Percentiles rank a stretch among this genome's conserved stretches.
phyloP scores from a whole-genome alignment of 202 grass and related monocot genomes.

The Miscanthus sacchariflorus region DNA sequence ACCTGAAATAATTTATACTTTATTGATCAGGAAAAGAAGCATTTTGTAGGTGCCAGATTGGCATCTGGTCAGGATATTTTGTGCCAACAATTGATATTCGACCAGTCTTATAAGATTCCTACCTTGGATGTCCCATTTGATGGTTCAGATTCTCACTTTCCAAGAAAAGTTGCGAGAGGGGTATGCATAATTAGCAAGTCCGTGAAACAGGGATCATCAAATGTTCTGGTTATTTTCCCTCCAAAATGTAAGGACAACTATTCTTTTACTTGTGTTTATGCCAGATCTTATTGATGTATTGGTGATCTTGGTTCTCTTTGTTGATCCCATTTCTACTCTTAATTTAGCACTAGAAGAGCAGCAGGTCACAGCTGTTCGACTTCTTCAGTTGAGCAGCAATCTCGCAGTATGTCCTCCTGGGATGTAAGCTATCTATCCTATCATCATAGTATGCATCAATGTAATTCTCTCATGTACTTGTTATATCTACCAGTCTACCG shows the following conservation, averaged over 20 bases:
- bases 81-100: conserved; percentile 80
- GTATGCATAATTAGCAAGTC: conserved; percentile 81
- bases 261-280: conserved; percentile 17
- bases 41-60: conserved; percentile 75
- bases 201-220: conserved; percentile 65
- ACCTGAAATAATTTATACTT: conserved; percentile 15
- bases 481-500: background rate
- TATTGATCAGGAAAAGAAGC: conserved; percentile 66
- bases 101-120: conserved; percentile 73
- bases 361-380: conserved; percentile 69
- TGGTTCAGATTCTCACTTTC: conserved; percentile 45
- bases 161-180: conserved; percentile 71
- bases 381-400: conserved; percentile 92
- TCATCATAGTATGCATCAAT: conserved; percentile 21
- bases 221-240: conserved; percentile 87
- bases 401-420: conserved; percentile 84
- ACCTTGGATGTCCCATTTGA: conserved; percentile 52
- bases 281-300: background rate
- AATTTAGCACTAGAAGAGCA: conserved; percentile 59
- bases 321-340: conserved; percentile 37
- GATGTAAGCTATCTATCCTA: conserved; percentile 63
- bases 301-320: conserved; percentile 28
- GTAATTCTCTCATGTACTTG: conserved; percentile 32
- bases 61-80: conserved; percentile 92
- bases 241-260: conserved; percentile 85